Evolutionary conservation across 768 basidiomycete genomes (phyloP), one percentile per base, ranked within the genome.

Genomic region (Pisolithus tinctorius): DNA sequence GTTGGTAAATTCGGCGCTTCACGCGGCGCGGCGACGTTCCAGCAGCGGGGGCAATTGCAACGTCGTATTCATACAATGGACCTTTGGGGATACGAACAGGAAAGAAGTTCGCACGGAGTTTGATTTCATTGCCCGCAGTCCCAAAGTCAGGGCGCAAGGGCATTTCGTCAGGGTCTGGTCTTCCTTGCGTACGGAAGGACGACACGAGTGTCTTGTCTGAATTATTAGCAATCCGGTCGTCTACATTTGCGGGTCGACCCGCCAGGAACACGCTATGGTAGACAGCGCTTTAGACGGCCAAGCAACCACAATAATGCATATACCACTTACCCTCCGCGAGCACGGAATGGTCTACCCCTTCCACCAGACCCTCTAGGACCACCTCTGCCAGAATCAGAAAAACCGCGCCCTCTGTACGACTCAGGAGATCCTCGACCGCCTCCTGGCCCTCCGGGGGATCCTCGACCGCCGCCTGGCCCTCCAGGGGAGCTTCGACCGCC

Each of bases 51-150:
- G 65, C 58, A 20, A 76, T 70, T n/a, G 63, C 55, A 30, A 78
- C 69, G 45, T 74, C 74, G 50, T 80, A 80, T 50, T 80, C 78
- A 55, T 69, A 69, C 23, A 81, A 41, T 1, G 75, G 72, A 6
- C 70, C 71, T 50, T 73, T 74, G 6, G 78, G 77, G 16, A 78
- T 65, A 14, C 61, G 63, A 20, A 81, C 61, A 8, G 78, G 70
- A 58, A 81, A 80, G 65, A 79, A 79, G 49, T 80, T 80, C 2
- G 78, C 63, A 20, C 78, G 75, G 38, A 81, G 67, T 49, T 71
- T 76, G 64, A 80, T 71, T 39, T 63, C 55, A 14, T 20, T 67
- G 25, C 78, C 78, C 3, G 56, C 60, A 0, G 66, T 72, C 31
- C 78, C 78, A 58, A 71, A 79, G 48, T 68, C 71, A 17, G 78